These are phyloP conservation scores for Knoxdaviesia capensis DNA, from an alignment of 2,329 filamentous ascomycete genomes.

Conservation along the genomic window DNA sequence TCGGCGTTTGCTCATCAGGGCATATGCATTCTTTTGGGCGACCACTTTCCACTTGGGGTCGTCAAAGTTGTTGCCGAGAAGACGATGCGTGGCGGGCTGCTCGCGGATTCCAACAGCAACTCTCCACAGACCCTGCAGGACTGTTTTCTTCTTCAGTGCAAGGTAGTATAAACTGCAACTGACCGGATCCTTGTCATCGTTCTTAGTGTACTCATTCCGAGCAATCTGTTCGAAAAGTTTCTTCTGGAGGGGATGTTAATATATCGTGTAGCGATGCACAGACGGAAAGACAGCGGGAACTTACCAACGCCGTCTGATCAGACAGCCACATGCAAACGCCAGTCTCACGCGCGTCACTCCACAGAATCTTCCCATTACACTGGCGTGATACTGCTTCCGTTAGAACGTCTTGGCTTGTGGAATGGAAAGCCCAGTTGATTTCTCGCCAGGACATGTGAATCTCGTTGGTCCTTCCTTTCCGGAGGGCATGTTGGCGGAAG, in stretches of 20 bases:
- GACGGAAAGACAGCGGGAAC: slow-evolving; percentile 10
- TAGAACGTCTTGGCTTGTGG: slow-evolving; percentile 72
- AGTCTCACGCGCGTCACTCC: slow-evolving; percentile 69
- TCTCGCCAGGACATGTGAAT: slow-evolving; percentile 56
- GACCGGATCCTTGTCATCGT: slow-evolving; percentile 71
- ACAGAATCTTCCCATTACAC: slow-evolving; percentile 60
- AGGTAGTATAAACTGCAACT: slow-evolving; percentile 86
- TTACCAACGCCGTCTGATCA: slow-evolving; percentile 55
- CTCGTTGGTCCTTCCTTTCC: slow-evolving; percentile 42
- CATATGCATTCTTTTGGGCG: slow-evolving; percentile 91
- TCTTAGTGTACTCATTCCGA: slow-evolving; percentile 79
- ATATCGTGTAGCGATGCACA: background rate
- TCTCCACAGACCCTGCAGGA: slow-evolving; percentile 81
- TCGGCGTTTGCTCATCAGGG: slow-evolving; percentile 71
- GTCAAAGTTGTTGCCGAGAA: slow-evolving; percentile 80
- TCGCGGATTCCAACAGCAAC: slow-evolving; percentile 84
- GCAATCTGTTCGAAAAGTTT: slow-evolving; percentile 61
- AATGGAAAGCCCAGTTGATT: slow-evolving; percentile 73
- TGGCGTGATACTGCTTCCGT: slow-evolving; percentile 65
- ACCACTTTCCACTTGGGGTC: slow-evolving; percentile 74
- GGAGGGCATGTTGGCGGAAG: slow-evolving; percentile 61
- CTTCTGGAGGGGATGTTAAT: slow-evolving; percentile 7
- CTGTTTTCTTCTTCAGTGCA: slow-evolving; percentile 73
- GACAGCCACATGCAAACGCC: slow-evolving; percentile 92
- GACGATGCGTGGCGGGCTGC: slow-evolving; percentile 56